A percentile compares a stretch with the other conserved stretches of the same genome.
These are phyloP conservation scores for Pleurotus platypus DNA, from an alignment of 768 basidiomycete genomes.

Conservation along the genomic window DNA sequence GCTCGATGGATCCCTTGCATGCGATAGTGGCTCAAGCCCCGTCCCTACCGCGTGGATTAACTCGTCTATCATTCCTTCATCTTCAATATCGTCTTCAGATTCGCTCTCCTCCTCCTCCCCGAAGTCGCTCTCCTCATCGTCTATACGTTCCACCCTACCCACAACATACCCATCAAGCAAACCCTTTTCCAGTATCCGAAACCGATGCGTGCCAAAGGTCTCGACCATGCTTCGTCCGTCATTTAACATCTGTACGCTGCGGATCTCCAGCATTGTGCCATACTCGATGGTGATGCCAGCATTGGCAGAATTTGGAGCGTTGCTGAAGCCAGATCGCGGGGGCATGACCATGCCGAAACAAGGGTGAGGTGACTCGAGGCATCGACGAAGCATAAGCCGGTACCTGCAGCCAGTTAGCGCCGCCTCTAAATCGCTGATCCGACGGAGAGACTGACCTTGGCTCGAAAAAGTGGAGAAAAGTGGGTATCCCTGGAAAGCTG, in stretches of 20 bases:
- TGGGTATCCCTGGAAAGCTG: constrained; percentile 89
- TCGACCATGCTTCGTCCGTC: constrained; percentile 89
- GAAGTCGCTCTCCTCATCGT: constrained; percentile 8
- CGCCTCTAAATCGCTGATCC: neutral
- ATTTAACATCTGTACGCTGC: constrained; percentile 77
- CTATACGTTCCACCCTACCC: constrained; percentile 60
- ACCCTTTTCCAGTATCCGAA: constrained; percentile 82
- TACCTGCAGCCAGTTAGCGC: constrained; percentile 43
- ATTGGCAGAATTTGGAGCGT: constrained; percentile 30
- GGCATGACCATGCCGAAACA: constrained; percentile 94
- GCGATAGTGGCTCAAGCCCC: neutral
- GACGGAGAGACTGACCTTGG: constrained; percentile 49
- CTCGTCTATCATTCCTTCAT: neutral
- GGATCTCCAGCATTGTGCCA: constrained; percentile 93
- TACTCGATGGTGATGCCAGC: constrained; percentile 54
- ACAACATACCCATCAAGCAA: constrained; percentile 89
- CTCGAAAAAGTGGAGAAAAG: constrained; percentile 89
- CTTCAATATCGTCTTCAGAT: neutral
- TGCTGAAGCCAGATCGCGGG: constrained; percentile 24
- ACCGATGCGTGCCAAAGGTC: constrained; percentile 63
- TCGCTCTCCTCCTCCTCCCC: neutral
- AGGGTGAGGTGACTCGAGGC: constrained; percentile 73
- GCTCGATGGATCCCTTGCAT: constrained; percentile 1
- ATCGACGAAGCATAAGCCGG: constrained; percentile 95
- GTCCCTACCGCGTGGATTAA: neutral